phyloP scores from a whole-genome alignment of 1,284 basidiomycete genomes.

The Ganoderma multipileum region DNA sequence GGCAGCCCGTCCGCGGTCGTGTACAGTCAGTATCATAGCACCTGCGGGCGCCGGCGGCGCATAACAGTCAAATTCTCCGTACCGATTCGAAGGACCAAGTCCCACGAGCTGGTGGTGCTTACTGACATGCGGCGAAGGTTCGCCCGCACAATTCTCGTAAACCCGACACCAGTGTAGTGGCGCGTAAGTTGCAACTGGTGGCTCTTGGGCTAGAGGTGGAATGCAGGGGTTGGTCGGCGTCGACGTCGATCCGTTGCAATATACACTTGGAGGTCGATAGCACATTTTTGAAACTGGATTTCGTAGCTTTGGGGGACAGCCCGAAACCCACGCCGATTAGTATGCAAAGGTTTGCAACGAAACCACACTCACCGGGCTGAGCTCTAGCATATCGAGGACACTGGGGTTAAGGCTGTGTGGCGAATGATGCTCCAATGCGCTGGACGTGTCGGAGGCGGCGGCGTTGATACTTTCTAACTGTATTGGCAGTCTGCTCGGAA shows the following conservation, averaged over 20 bases:
- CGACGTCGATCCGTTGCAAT: background rate
- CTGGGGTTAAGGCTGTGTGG: background rate
- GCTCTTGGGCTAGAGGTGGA: background rate
- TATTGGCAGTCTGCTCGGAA: constrained; percentile 1
- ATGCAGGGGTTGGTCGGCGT: background rate
- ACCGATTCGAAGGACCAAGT: background rate
- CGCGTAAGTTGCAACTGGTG: background rate
- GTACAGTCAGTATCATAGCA: background rate
- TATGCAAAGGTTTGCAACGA: background rate
- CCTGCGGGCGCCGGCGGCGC: background rate
- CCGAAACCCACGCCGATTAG: background rate
- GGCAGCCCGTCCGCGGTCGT: background rate
- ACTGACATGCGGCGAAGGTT: background rate
- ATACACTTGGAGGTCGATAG: background rate
- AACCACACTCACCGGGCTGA: background rate
- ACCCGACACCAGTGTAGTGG: background rate
- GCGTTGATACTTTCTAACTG: background rate
- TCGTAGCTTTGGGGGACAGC: background rate
- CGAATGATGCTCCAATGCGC: constrained; percentile 3
- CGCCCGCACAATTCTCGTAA: background rate
- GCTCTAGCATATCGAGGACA: background rate
- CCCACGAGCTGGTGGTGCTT: background rate
- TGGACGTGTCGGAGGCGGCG: background rate
- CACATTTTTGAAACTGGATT: constrained; percentile 2
- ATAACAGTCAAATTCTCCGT: background rate